phyloP scores from a whole-genome alignment of 2,329 filamentous ascomycete species.

The Aureobasidium musti region DNA sequence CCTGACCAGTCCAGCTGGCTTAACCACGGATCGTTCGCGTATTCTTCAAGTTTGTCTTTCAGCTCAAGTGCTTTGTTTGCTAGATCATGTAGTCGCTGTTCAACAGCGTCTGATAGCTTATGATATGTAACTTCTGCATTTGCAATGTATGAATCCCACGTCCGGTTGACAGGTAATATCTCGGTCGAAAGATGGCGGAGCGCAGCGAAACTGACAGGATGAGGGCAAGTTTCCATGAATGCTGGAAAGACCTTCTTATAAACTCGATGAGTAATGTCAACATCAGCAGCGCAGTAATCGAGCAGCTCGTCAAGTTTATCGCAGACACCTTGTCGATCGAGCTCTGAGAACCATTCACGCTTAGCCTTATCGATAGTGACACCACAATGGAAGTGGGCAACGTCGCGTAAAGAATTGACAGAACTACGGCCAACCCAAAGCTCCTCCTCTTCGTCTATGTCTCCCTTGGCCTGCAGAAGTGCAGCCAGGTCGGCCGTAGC shows the following conservation, averaged over 20 bases:
- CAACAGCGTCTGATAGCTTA: slow-evolving; percentile 72
- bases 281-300: slow-evolving; percentile 93
- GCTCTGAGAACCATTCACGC: slow-evolving; percentile 81
- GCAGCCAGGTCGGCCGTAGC: slow-evolving; percentile 70
- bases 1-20: slow-evolving; percentile 93
- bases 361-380: slow-evolving; percentile 87
- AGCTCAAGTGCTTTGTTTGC: slow-evolving; percentile 75
- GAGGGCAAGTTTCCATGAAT: slow-evolving; percentile 86
- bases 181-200: slow-evolving; percentile 90
- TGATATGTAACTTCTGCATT: slow-evolving; percentile 86
- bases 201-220: slow-evolving; percentile 95
- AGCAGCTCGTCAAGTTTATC: slow-evolving; percentile 77
- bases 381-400: slow-evolving; percentile 93
- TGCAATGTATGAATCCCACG: slow-evolving; percentile 81
- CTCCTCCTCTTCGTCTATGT: slow-evolving; percentile 80
- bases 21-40: slow-evolving; percentile 83
- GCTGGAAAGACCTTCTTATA: slow-evolving; percentile 90
- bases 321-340: slow-evolving; percentile 70
- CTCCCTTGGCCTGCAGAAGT: slow-evolving; percentile 65
- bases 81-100: slow-evolving; percentile 70
- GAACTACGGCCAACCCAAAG: slow-evolving; percentile 94
- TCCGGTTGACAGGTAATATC: slow-evolving; percentile 83
- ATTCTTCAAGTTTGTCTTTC: slow-evolving; percentile 68
- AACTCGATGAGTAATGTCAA: slow-evolving; percentile 88
- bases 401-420: slow-evolving; percentile 90